Evolutionary conservation across 1,139 yeast species (phyloP), one percentile per base, ranked within the genome.

Genomic region (Meyerozyma smithsonii): DNA sequence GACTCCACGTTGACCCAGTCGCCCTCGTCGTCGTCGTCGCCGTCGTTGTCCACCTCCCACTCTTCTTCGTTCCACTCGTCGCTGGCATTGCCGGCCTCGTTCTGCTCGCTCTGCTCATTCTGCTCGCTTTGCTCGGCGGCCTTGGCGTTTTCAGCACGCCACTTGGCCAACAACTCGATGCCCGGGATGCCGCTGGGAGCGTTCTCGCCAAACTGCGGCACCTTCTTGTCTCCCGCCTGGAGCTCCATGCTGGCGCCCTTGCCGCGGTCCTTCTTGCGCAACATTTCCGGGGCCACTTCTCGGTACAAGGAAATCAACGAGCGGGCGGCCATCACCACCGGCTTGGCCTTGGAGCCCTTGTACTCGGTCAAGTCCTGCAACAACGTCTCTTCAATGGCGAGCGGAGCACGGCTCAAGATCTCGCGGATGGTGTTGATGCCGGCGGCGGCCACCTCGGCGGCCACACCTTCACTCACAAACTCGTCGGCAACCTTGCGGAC

Each of bases 361-460:
- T 92, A 92, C 48, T 82, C 96, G 8, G 85, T 76, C 59, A 92
- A 74, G 64, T 92, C 98, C 52, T 89, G 97, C 47, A 92, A 69
- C 43, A 92, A 66, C 1, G 90, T 79, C 39, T 84, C 81, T 42
- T 89, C 97, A 51, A 92, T 88, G 28, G 97, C 95, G 47, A 92
- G 72, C 14, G 98, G 97, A 8, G 95, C 94, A 69, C 98, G 82
- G 2, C 96, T 66, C 46, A 92, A 74, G 44, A 92, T 87, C 63
- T 92, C 98, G 50, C 97, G 74, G 45, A 92, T 90, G 5, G 97
- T 87, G 61, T 92, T 92, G 47, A 92, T 72, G 54, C 99, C 99
- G 3, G 97, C 97, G 38, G 97, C 89, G 10, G 97, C 97, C 41
- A 90, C 98, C 64, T 92, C 97, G 18, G 96, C 83, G 8, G 97